Evolutionary conservation across 257 asterid genomes (phyloP), one percentile per base, ranked within the genome.

Genomic region (Knoxia roxburghii): DNA sequence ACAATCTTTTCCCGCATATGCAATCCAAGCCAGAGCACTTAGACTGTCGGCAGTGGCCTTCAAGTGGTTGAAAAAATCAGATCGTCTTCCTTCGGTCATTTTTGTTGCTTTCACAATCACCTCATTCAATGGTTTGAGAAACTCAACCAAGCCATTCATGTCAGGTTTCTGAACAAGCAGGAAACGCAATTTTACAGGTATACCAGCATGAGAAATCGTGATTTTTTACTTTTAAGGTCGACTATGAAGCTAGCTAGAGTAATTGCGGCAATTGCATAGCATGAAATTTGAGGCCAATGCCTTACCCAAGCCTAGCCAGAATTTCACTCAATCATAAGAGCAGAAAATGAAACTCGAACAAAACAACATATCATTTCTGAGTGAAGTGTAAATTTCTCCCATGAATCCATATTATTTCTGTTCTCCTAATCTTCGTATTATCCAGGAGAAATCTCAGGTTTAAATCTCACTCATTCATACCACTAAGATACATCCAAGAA

Each of bases 1-100:
- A 54, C 97, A 94, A 72, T 86, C 96, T 73, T 90, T 94, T 56
- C 96, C 99, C 0, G 93, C 79, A 73, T 86, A 94, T 61, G 96
- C 97, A 78, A 94, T 88, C 99, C 99, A 94, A 18, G 89, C 95
- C 50, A 94, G 80, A 66, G 97, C 96, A 48, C 75, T 67, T 69
- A 94, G 80, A 79, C 99, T 94, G 72, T 94, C 99, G 63, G 87
- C 83, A 66, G 90, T 95, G 71, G 97, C 81, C 80, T 88, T 94
- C 74, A 91, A 81, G 86, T 94, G 99, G 81, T 85, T 85, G 80
- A 84, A 81, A 80, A 79, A 88, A 58, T 87, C 90, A 41, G 97
- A 79, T 73, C 95, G 81, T 57, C 78, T 80, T 78, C 97, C 99
- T 79, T 88, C 97, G 20, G 95, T 81, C 86, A 94, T 75, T 54